Evolutionary conservation across 768 basidiomycete species (phyloP).

Genomic region (Amanita brunnescens): DNA sequence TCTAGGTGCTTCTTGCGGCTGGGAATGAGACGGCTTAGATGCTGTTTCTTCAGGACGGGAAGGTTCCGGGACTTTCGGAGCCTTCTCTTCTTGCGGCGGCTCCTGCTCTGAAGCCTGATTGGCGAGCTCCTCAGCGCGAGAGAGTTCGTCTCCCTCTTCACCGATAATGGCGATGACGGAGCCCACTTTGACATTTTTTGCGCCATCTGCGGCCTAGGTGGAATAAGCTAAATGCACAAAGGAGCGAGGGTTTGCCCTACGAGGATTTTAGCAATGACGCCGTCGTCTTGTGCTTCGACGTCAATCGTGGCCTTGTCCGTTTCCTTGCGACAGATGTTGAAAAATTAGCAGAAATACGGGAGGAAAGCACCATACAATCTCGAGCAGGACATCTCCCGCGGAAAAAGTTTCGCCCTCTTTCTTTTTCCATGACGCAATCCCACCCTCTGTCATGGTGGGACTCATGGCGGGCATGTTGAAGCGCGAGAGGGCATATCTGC

Average conservation of each 20-base stretch:
- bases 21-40: slow-evolving; percentile 19
- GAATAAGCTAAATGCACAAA: slow-evolving; percentile 4
- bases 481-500: slow-evolving; percentile 70
- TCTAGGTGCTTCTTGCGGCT: slow-evolving; percentile 33
- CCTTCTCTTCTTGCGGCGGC: slow-evolving; percentile 22
- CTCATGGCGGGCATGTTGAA: slow-evolving; percentile 99
- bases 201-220: slow-evolving; percentile 68
- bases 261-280: slow-evolving; percentile 93
- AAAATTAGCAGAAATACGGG: neutral
- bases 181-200: slow-evolving; percentile 84
- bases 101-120: slow-evolving; percentile 45
- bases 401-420: slow-evolving; percentile 88
- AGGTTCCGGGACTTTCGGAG: slow-evolving; percentile 29
- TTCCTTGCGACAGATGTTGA: slow-evolving; percentile 47
- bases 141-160: slow-evolving; percentile 93
- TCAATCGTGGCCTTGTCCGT: slow-evolving; percentile 99
- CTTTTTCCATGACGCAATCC: slow-evolving; percentile 96
- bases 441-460: slow-evolving; percentile 99
- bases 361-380: slow-evolving; percentile 53
- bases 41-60: slow-evolving; percentile 24
- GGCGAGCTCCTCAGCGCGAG: slow-evolving; percentile 69
- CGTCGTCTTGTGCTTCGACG: slow-evolving; percentile 98
- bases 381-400: slow-evolving; percentile 89
- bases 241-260: slow-evolving; percentile 36
- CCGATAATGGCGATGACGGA: slow-evolving; percentile 84